Evolutionary conservation across 2,329 filamentous ascomycete genomes (phyloP), one percentile per base, ranked within the genome.

Genomic region (Pyricularia sp.): DNA sequence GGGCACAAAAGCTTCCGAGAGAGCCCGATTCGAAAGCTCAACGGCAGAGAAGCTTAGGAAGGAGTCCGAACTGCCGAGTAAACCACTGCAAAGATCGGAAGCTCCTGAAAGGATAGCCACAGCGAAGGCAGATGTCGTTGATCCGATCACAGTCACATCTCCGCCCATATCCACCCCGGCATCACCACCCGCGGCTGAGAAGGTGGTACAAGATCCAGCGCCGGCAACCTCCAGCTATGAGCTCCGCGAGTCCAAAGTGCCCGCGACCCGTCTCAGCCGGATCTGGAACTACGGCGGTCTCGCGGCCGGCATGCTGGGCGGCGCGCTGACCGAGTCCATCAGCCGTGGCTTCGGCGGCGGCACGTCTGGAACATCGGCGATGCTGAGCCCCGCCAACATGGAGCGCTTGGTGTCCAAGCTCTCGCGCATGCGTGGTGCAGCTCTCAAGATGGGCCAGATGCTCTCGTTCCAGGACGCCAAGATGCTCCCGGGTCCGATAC

Each of bases 401-500:
- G 94, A 98, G 77, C 87, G 96, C 65, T 85, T 99, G 10, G 95
- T 99, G 1, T 85, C 92, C 5, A 97, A 96, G 78, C 85, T 99
- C 2, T 98, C 94, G 3, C 91, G 92, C 26, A 99, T 99, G 95
- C 88, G 95, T 75, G 95, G 95, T 55, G 96, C 95, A 6, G 95
- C 95, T n/a, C 83, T 99, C 61, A 99, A 99, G 81, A 81, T 99
- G 30, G 96, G 95, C 0, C 95, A 99, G 81, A 95, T 98, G 91
- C 91, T 99, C 84, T 97, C 93, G 78, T 95, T 99, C 76, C 95
- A 99, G 82, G 95, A 99, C 80, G 89, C 92, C 55, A 98, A 97
- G 79, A 93, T 97, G 88, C 86, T 99, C 11, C 95, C 95, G 0
- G 87, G 86, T 0, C 88, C 92, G 0, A 93, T 99, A 66, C 92